Conservation (phyloP, 2,329 filamentous ascomycete species). For the Aspergillus proliferans region DNA sequence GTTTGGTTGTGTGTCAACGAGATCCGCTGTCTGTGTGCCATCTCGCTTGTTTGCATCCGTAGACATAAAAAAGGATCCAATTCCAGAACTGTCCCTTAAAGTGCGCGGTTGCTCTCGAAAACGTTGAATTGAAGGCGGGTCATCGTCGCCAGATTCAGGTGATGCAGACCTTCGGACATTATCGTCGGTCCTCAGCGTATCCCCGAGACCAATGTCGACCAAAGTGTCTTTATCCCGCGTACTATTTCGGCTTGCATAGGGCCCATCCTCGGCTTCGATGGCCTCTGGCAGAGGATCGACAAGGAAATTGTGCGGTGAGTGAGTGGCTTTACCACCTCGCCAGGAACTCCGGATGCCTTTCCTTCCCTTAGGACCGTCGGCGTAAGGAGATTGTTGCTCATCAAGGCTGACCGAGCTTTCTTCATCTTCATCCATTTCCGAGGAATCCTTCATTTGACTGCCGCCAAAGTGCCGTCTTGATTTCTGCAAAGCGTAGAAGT, state of each 20-base stretch:
- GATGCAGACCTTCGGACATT: constrained; percentile 39
- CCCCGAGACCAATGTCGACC: constrained; percentile 80
- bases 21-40: constrained; percentile 42
- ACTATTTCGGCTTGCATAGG: constrained; percentile 29
- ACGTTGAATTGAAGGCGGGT: constrained; percentile 50
- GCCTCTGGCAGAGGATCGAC: constrained; percentile 29
- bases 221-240: constrained; percentile 60
- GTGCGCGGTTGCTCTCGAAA: constrained; percentile 44
- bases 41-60: constrained; percentile 47
- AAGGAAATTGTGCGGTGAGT: constrained; percentile 33
- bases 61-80: constrained; percentile 41
- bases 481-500: constrained; percentile 83
- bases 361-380: constrained; percentile 35
- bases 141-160: constrained; percentile 40
- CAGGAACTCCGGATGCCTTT: constrained; percentile 54
- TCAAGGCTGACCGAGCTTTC: constrained; percentile 52
- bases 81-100: constrained; percentile 30
- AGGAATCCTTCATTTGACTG: constrained; percentile 76
- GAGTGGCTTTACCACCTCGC: constrained; percentile 43
- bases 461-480: constrained; percentile 84
- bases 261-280: constrained; percentile 29
- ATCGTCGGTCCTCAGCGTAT: constrained; percentile 47
- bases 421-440: constrained; percentile 70
- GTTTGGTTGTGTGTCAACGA: constrained; percentile 49
- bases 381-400: constrained; percentile 39